Evolutionary conservation across 2,329 filamentous ascomycete species (phyloP).

Genomic region (Elsinoe fawcettii): DNA sequence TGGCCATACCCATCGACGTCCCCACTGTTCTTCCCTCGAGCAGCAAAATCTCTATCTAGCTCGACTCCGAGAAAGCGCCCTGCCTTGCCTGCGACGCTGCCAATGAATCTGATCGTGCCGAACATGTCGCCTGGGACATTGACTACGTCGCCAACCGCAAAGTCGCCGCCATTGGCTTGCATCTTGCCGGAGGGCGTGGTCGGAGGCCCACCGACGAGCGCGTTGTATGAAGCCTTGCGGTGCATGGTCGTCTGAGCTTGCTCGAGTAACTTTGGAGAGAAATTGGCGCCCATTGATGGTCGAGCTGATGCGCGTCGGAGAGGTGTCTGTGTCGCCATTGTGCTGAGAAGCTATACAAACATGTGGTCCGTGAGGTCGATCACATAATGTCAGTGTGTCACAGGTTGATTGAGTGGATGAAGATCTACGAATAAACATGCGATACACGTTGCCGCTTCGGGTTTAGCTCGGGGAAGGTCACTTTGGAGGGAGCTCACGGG

Average conservation of each 20-base stretch:
- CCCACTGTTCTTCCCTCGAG: conserved; percentile 86
- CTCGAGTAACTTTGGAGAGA: conserved; percentile 37
- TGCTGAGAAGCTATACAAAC: conserved; percentile 3
- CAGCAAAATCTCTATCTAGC: conserved; percentile 69
- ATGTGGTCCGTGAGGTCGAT: conserved; percentile 14
- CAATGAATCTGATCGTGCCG: conserved; percentile 82
- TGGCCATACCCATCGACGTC: conserved; percentile 79
- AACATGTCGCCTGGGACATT: conserved; percentile 92
- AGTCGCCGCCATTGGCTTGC: conserved; percentile 39
- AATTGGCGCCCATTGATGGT: conserved; percentile 33
- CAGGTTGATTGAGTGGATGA: conserved; percentile 6
- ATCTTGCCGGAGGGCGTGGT: conserved; percentile 34
- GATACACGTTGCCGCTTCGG: conserved; percentile 13
- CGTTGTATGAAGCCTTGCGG: conserved; percentile 64
- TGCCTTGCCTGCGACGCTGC: conserved; percentile 77
- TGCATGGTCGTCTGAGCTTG: conserved; percentile 42
- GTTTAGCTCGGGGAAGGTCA: not conserved
- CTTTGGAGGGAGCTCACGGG: not conserved
- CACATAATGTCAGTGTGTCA: conserved; percentile 12
- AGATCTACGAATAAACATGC: not conserved
- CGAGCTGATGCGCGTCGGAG: conserved; percentile 31
- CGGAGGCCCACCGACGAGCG: conserved; percentile 49
- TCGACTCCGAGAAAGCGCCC: conserved; percentile 91
- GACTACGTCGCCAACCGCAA: conserved; percentile 73
- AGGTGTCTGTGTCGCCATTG: conserved; percentile 38